Conservation (phyloP, 306 rosid species). For the Casuarina glauca region DNA sequence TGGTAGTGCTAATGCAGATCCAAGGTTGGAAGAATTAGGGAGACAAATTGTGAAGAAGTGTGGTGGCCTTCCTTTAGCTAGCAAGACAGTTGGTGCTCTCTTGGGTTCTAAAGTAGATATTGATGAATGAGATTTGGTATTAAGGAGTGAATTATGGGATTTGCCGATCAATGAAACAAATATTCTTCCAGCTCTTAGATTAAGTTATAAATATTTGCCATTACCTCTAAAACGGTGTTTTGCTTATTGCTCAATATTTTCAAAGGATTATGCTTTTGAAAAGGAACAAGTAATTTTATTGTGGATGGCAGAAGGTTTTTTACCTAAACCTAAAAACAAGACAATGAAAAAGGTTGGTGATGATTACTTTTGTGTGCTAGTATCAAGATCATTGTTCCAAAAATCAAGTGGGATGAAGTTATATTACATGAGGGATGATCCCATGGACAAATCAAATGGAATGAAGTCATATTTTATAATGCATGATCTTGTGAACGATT, state of each 20-base stretch:
- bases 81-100: slow-evolving; percentile 28
- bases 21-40: slow-evolving; percentile 9
- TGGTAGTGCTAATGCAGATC: background rate
- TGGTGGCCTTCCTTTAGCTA: slow-evolving; percentile 22
- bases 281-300: slow-evolving; percentile 28
- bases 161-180: background rate
- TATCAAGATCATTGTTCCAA: slow-evolving; percentile 36
- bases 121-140: slow-evolving; percentile 12
- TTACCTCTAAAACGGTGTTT: slow-evolving; percentile 11
- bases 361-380: slow-evolving; percentile 31
- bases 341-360: slow-evolving; percentile 25
- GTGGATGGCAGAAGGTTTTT: slow-evolving; percentile 48
- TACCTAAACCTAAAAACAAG: slow-evolving; percentile 9
- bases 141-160: slow-evolving; percentile 23
- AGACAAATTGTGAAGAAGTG: slow-evolving; percentile 29
- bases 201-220: slow-evolving; percentile 20
- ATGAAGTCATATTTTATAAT: slow-evolving; percentile 14
- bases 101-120: slow-evolving; percentile 10
- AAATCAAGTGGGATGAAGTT: slow-evolving; percentile 6
- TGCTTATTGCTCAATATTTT: slow-evolving; percentile 25
- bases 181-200: slow-evolving; percentile 14
- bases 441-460: too few relatives aligned
- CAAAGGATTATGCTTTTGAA: slow-evolving; percentile 27
- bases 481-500: slow-evolving; percentile 43
- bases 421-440: too few relatives aligned